Percentiles rank a stretch among this genome's conserved stretches.
These are phyloP conservation scores for Magnolia changhungtana DNA, from an alignment of 164 flowering plant genomes.

Conservation along the genomic window DNA sequence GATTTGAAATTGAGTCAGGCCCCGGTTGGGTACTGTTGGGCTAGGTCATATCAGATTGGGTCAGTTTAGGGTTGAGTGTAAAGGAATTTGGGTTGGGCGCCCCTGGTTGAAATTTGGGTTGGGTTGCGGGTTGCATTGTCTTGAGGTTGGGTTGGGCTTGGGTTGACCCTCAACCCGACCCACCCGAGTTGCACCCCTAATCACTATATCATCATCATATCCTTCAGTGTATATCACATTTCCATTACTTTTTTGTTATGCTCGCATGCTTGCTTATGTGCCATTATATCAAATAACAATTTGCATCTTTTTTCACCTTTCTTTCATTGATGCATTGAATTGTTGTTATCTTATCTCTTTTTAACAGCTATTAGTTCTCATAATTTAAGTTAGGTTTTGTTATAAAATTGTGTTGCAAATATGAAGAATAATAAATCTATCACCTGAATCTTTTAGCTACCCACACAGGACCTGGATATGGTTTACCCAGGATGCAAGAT, in stretches of 20 bases:
- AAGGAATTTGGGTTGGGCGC: too few species aligned
- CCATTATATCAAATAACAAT: too few species aligned
- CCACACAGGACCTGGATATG: constrained; percentile 42
- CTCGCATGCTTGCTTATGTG: too few species aligned
- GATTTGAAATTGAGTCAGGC: too few species aligned
- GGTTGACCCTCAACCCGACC: too few species aligned
- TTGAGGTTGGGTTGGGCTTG: too few species aligned
- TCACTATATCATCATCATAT: not conserved
- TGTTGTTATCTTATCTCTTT: not conserved
- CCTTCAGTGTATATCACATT: not conserved
- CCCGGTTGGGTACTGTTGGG: too few species aligned
- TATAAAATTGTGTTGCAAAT: not conserved
- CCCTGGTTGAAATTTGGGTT: too few species aligned
- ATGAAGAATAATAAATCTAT: not conserved
- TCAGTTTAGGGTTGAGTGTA: too few species aligned
- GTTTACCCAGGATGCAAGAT: constrained; percentile 36
- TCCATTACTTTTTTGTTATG: not conserved
- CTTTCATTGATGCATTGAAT: not conserved
- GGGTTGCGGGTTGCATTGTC: too few species aligned
- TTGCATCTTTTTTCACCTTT: not conserved
- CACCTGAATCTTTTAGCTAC: not conserved
- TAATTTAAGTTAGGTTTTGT: not conserved
- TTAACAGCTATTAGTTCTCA: not conserved
- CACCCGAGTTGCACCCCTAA: too few species aligned
- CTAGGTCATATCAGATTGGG: too few species aligned